Evolutionary conservation across 1,139 yeast species (phyloP).

Genomic region (Taiozyma sp.): DNA sequence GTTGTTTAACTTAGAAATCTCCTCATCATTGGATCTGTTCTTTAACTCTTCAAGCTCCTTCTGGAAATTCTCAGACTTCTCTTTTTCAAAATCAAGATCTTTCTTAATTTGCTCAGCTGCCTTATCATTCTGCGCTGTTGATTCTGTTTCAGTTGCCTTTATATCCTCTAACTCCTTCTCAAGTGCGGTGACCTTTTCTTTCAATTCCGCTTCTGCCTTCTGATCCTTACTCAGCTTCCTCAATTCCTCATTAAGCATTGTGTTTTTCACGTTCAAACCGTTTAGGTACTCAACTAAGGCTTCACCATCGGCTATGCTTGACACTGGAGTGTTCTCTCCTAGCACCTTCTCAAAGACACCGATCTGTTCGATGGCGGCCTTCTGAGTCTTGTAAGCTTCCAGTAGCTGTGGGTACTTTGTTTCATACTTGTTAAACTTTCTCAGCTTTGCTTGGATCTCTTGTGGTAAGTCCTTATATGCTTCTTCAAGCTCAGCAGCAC

Average conservation of each 20-base stretch:
- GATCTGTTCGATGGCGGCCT: slow-evolving; percentile 61
- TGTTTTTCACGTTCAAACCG: slow-evolving; percentile 58
- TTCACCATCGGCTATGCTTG: slow-evolving; percentile 63
- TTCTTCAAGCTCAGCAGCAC: neutral
- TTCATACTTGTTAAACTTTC: slow-evolving; percentile 83
- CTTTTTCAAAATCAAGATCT: neutral
- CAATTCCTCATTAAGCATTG: slow-evolving; percentile 41
- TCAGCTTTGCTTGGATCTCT: slow-evolving; percentile 55
- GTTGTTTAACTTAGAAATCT: neutral
- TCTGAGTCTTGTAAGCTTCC: slow-evolving; percentile 82
- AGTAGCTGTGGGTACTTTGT: slow-evolving; percentile 79
- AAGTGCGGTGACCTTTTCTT: slow-evolving; percentile 10
- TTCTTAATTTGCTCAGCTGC: slow-evolving; percentile 1
- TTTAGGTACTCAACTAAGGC: slow-evolving; percentile 65
- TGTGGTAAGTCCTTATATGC: slow-evolving; percentile 32
- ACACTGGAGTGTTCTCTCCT: slow-evolving; percentile 77
- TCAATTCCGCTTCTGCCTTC: slow-evolving; percentile 12
- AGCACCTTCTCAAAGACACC: slow-evolving; percentile 63
- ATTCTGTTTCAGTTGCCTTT: neutral
- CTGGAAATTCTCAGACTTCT: neutral
- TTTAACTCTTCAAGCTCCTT: neutral
- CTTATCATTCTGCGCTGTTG: slow-evolving; percentile 4
- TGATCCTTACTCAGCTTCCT: slow-evolving; percentile 27
- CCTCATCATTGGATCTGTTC: neutral
- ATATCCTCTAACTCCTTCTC: slow-evolving; percentile 1